Base-by-base conservation (phyloP, 1,284 basidiomycete genomes). In the Kalmanozyma brasiliensis region DNA sequence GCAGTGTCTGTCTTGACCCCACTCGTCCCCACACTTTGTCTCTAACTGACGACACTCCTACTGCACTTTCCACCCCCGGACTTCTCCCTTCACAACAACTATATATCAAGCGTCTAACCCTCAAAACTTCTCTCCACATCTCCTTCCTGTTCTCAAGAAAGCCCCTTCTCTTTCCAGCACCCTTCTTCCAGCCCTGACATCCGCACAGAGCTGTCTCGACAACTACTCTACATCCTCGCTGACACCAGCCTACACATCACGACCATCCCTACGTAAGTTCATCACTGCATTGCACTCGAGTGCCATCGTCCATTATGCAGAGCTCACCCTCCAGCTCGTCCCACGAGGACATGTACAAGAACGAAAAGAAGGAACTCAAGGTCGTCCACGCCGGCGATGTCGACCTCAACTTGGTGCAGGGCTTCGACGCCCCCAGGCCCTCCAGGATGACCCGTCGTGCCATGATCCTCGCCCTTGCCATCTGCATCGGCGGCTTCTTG, bases 401-500 rank as follows among this genome's bases (percentile, higher is more conserved):
- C 34, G 47, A 65, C 48, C 29, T 61, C 38, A 41, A 8, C 51
- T 52, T 38, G 29, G 43, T 58, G n/a, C 45, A 52, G 23, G 67
- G 67, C 58, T 70, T 53, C 46, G 62, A 70, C 19, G 68, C 63
- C 34, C 55, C 68, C n/a, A 43, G 40, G 23, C 72, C 72, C 3
- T 72, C 68, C 42, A 60, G 49, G 42, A 72, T 74, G 63, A 74
- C 72, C 5, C 47, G 55, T 6, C 37, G 44, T 17, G 68, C 68
- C 11, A 52, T 57, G 41, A 33, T 72, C 6, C 62, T 74, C 16
- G 68, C 60, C 30, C 44, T 65, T 19, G 45, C 72, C 44, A 74
- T 74, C 55, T 71, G 68, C 62, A 60, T 43, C 8, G 72, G 72
- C 26, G 72, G 72, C 0, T 72, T 74, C 36, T 45, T 74, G 1